phyloP scores from a whole-genome alignment of 768 basidiomycete genomes.

The Russula foetens region DNA sequence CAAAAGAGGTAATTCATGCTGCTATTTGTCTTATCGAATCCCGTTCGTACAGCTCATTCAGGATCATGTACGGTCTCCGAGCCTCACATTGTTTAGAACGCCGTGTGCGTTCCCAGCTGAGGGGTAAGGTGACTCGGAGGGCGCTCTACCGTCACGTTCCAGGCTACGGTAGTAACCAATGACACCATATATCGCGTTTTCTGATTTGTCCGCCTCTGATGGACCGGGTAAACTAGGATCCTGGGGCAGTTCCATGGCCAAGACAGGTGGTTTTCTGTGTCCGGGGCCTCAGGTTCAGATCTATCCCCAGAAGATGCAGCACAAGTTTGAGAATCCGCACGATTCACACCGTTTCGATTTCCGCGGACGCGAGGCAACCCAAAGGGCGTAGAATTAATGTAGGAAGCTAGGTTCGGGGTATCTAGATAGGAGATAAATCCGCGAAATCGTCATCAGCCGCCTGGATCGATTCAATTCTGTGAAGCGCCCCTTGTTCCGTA shows the following conservation, averaged over 20 bases:
- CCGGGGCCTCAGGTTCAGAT: constrained; percentile 40
- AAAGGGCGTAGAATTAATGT: neutral
- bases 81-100: no score
- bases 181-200: constrained; percentile 57
- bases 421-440: constrained; percentile 65
- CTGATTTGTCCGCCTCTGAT: constrained; percentile 29
- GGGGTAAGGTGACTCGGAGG: constrained; percentile 60
- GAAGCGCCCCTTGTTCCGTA: neutral
- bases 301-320: constrained; percentile 53
- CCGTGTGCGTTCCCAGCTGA: constrained; percentile 39
- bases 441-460: constrained; percentile 84
- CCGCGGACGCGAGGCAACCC: neutral
- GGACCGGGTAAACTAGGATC: constrained; percentile 66
- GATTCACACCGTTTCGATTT: constrained; percentile 76
- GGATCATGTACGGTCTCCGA: constrained; percentile 80
- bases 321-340: constrained; percentile 78
- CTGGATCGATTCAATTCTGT: constrained; percentile 49
- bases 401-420: constrained; percentile 25
- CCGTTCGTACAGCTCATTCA: constrained; percentile 37
- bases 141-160: constrained; percentile 54
- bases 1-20: constrained; percentile 89
- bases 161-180: constrained; percentile 33
- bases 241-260: constrained; percentile 80
- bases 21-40: constrained; percentile 68
- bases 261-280: constrained; percentile 77